Evolutionary conservation across 768 basidiomycete genomes (phyloP).

Genomic region (Macrolepiota albuminosa): DNA sequence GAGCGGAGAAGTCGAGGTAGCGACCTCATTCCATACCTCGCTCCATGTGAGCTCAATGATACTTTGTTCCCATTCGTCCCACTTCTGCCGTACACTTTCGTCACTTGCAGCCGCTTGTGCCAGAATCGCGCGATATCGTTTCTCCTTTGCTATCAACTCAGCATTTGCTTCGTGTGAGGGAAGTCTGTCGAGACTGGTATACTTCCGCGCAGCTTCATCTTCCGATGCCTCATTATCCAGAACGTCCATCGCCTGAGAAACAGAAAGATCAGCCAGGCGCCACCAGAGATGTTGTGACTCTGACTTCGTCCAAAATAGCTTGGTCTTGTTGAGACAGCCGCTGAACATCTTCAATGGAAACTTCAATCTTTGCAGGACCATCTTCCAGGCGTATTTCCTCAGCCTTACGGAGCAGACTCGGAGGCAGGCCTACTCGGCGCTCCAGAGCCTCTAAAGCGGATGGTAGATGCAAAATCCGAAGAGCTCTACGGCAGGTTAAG

Average conservation of each 20-base stretch:
- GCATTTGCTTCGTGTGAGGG: constrained; percentile 79
- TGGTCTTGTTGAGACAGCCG: constrained; percentile 58
- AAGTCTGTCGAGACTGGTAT: constrained; percentile 40
- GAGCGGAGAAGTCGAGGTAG: neutral
- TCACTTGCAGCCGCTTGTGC: constrained; percentile 73
- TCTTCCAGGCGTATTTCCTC: constrained; percentile 79
- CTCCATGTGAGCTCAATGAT: constrained; percentile 67
- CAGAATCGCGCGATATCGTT: constrained; percentile 69
- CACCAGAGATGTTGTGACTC: neutral
- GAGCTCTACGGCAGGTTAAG: constrained; percentile 36
- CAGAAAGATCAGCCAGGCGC: neutral
- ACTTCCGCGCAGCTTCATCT: constrained; percentile 65
- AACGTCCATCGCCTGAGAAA: constrained; percentile 73
- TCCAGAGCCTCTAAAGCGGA: constrained; percentile 86
- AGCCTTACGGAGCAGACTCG: constrained; percentile 79
- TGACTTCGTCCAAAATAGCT: constrained; percentile 71
- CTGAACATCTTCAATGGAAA: constrained; percentile 68
- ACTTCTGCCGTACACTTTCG: constrained; percentile 71
- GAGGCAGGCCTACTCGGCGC: constrained; percentile 81
- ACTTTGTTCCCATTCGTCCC: constrained; percentile 80
- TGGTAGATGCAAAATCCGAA: constrained; percentile 75
- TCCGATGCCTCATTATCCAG: constrained; percentile 89
- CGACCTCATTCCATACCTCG: constrained; percentile 39
- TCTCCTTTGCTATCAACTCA: constrained; percentile 65
- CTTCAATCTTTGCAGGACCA: constrained; percentile 68